phyloP scores from a whole-genome alignment of 192 early-diverging fungal species.

The Fimicolochytrium jonesii region DNA sequence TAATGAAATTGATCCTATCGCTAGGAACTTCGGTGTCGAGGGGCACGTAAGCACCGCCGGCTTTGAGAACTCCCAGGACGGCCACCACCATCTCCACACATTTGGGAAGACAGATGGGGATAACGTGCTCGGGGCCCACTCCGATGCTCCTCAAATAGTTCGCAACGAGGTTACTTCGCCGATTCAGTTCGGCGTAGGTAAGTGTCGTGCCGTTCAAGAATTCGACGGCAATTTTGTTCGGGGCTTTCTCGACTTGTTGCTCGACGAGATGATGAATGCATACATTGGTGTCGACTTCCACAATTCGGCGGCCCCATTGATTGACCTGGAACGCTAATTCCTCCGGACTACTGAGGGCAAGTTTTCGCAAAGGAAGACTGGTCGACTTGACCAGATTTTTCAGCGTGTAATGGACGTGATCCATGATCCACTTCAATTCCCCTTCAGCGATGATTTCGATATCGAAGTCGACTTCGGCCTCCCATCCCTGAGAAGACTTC shows the following conservation, averaged over 20 bases:
- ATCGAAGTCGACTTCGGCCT: not conserved
- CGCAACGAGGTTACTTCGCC: slow-evolving; percentile 7
- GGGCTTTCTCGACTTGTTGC: not conserved
- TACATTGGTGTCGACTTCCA: not conserved
- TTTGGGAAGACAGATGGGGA: slow-evolving; percentile 5
- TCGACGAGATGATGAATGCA: slow-evolving; percentile 8
- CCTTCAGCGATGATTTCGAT: not conserved
- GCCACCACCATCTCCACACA: slow-evolving; percentile 19
- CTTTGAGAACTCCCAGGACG: slow-evolving; percentile 26
- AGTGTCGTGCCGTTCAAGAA: not conserved
- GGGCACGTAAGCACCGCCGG: slow-evolving; percentile 25
- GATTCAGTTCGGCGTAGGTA: slow-evolving; percentile 13
- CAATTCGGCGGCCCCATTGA: not conserved
- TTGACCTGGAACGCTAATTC: not conserved
- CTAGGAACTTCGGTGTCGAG: slow-evolving; percentile 5
- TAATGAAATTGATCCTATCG: not conserved
- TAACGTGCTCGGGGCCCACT: not conserved
- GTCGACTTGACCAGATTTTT: not conserved
- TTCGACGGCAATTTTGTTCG: slow-evolving; percentile 11
- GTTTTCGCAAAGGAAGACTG: not conserved
- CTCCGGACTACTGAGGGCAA: not conserved
- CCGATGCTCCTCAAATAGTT: not conserved
- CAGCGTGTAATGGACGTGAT: not conserved
- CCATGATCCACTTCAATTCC: not conserved
- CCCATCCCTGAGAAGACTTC: not conserved